Conservation (phyloP, 2,329 filamentous ascomycete species). For the Gyromitra esculenta region DNA sequence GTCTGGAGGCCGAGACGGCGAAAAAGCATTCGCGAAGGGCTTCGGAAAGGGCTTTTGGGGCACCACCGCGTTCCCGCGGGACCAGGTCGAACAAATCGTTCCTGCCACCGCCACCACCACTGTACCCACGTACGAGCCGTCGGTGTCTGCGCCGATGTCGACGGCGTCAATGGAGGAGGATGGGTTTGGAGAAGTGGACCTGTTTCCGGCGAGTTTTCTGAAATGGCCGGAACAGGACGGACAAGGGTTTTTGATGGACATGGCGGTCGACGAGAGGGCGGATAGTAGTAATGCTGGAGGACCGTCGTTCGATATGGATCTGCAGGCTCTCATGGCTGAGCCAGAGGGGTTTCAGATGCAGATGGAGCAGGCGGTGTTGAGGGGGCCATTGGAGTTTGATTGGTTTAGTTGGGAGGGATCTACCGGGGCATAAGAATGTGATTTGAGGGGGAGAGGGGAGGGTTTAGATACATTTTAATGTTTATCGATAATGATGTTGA, state of each 20-base stretch:
- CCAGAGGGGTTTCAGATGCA: conserved; percentile 57
- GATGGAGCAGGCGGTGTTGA: conserved; percentile 56
- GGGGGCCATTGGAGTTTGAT: conserved; percentile 57
- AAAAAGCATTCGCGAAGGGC: neutral
- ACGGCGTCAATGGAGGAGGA: conserved; percentile 22
- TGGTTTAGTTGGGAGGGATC: conserved; percentile 57
- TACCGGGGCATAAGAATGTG: neutral
- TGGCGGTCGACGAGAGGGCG: conserved; percentile 47
- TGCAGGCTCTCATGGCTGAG: conserved; percentile 56
- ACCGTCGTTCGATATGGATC: conserved; percentile 53
- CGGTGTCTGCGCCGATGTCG: conserved; percentile 14
- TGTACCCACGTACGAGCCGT: neutral
- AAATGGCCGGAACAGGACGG: conserved; percentile 47
- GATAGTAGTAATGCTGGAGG: conserved; percentile 34
- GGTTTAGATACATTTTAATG: neutral
- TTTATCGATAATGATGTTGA: neutral
- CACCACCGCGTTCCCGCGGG: conserved; percentile 35
- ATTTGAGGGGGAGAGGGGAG: neutral
- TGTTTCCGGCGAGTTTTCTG: conserved; percentile 50
- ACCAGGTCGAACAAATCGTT: conserved; percentile 24
- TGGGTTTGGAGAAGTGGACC: conserved; percentile 43
- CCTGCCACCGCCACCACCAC: neutral
- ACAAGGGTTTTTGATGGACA: conserved; percentile 25
- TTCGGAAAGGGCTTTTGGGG: conserved; percentile 25
- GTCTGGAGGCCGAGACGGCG: neutral